These are phyloP conservation scores for Wallacemonas sp. DNA, from an alignment of 208 protist genomes.

Conservation along the genomic window DNA sequence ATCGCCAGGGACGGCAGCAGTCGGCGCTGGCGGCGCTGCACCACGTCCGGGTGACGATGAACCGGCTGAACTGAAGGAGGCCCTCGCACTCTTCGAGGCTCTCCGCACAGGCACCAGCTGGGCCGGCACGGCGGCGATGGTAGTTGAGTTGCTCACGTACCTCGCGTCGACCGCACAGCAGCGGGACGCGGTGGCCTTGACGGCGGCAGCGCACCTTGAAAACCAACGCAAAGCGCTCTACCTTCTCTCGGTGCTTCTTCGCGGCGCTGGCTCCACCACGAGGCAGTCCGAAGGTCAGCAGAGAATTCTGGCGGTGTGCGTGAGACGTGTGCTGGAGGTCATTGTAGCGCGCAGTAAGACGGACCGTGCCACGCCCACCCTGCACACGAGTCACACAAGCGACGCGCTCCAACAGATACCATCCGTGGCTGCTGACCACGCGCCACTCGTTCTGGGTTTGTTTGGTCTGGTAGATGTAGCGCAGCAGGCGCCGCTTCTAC, in stretches of 20 bases:
- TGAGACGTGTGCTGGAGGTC: constrained; percentile 18
- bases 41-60: background rate
- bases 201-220: background rate
- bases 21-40: too few species aligned
- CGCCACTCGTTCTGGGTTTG: constrained; percentile 22
- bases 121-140: constrained; percentile 38
- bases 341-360: too few species aligned
- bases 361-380: too few species aligned
- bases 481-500: constrained; percentile 19
- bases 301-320: constrained; percentile 16
- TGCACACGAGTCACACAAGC: background rate
- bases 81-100: constrained; percentile 35
- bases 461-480: constrained; percentile 17
- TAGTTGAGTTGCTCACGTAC: constrained; percentile 34
- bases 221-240: constrained; percentile 3
- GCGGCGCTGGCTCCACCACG: constrained; percentile 9
- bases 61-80: constrained; percentile 21
- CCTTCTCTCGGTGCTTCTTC: constrained; percentile 14
- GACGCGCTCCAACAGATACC: constrained; percentile 8
- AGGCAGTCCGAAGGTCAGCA: constrained; percentile 16
- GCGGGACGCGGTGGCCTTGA: background rate
- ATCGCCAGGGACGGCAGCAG: too few species aligned
- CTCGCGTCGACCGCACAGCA: constrained; percentile 14
- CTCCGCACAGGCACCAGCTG: constrained; percentile 36
- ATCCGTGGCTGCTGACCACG: constrained; percentile 3